Conservation (phyloP, 2,329 filamentous ascomycete genomes). For the Amylocarpus encephaloides region DNA sequence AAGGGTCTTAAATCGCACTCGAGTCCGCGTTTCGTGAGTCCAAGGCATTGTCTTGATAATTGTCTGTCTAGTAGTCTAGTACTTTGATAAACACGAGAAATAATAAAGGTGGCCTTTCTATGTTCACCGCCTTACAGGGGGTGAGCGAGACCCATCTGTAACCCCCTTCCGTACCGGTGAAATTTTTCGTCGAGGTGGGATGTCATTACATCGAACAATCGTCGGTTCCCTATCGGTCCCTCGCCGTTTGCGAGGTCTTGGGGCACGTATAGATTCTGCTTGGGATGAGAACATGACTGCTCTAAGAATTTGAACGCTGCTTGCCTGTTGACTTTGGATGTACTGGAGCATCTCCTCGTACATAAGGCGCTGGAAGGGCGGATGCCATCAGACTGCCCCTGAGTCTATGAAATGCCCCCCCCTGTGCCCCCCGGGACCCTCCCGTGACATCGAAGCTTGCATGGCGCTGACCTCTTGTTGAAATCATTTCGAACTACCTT, state of each 20-base stretch:
- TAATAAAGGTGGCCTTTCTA: background rate
- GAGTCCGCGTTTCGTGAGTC: slow-evolving; percentile 7
- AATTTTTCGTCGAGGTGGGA: background rate
- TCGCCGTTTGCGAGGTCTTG: background rate
- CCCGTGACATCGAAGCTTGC: background rate
- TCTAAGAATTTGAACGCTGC: background rate
- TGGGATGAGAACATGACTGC: background rate
- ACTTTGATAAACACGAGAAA: background rate
- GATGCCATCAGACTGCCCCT: background rate
- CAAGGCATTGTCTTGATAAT: slow-evolving; percentile 6
- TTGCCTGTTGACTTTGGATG: background rate
- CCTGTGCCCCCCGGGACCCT: background rate
- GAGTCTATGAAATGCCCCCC: background rate
- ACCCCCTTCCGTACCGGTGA: background rate
- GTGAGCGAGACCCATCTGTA: background rate
- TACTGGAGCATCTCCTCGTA: background rate
- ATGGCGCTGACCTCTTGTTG: background rate
- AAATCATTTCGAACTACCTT: background rate
- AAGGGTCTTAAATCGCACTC: slow-evolving; percentile 7
- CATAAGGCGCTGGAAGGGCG: background rate
- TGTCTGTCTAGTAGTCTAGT: background rate
- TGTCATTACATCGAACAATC: background rate
- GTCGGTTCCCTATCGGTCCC: background rate
- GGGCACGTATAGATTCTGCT: background rate
- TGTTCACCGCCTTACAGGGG: background rate